A percentile compares a stretch with the other conserved stretches of the same genome.
Evolutionary conservation across 2,329 filamentous ascomycete species (phyloP).

Genomic region (Pseudocercospora macadamiae): DNA sequence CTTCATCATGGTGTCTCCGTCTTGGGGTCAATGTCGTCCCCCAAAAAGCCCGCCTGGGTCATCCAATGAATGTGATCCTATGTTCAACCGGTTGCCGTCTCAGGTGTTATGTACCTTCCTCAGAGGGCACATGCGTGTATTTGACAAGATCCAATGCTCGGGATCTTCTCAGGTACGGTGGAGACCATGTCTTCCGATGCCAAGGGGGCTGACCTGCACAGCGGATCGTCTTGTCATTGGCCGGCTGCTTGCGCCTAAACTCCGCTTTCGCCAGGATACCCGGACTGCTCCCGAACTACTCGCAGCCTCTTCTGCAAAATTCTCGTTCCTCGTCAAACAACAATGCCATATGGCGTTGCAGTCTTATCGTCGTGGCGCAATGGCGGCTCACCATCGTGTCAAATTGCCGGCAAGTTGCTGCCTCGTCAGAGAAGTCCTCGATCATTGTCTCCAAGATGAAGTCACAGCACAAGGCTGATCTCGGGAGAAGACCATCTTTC

Average conservation of each 20-base stretch:
- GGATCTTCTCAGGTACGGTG: background rate
- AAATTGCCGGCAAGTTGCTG: too few relatives aligned
- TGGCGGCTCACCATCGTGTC: too few relatives aligned
- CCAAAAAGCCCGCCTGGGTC: background rate
- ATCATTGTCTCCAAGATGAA: too few relatives aligned
- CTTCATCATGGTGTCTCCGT: background rate
- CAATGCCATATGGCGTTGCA: too few relatives aligned
- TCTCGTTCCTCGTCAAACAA: background rate
- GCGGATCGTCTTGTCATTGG: background rate
- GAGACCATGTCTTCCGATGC: constrained; percentile 3
- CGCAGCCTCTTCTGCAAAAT: constrained; percentile 1
- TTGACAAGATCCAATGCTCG: background rate
- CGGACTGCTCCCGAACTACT: background rate
- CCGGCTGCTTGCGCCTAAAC: background rate
- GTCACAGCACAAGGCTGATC: background rate
- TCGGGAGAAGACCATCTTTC: background rate
- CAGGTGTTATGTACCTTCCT: background rate
- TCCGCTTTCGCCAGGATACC: background rate
- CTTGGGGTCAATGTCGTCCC: background rate
- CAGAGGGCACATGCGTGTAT: background rate
- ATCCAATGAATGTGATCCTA: background rate
- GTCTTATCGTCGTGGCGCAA: too few relatives aligned
- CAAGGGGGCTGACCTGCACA: background rate
- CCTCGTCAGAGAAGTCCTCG: too few relatives aligned
- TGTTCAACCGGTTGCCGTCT: background rate